A percentile compares a stretch with the other conserved stretches of the same genome.
Evolutionary conservation across 2,329 filamentous ascomycete species (phyloP).

Genomic region (Triangularia setosa): DNA sequence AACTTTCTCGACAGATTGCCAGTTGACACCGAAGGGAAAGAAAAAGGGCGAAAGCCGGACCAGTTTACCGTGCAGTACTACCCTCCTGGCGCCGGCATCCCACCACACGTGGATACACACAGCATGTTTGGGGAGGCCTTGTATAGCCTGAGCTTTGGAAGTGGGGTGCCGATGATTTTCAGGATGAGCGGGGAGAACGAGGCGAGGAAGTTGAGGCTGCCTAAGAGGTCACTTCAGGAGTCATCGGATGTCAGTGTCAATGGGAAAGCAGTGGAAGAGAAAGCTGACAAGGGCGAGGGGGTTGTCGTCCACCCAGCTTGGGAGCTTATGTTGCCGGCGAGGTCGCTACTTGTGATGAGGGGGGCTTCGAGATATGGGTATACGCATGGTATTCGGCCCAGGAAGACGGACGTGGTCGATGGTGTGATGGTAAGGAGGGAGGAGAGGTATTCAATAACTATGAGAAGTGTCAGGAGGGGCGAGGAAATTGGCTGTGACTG

Average conservation of each 20-base stretch:
- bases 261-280: background rate
- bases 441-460: constrained; percentile 27
- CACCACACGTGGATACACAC: constrained; percentile 59
- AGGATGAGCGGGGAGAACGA: constrained; percentile 26
- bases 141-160: constrained; percentile 42
- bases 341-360: constrained; percentile 26
- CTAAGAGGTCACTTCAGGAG: constrained; percentile 22
- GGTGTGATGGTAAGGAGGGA: constrained; percentile 18
- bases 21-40: constrained; percentile 32
- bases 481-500: constrained; percentile 23
- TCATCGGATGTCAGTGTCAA: background rate
- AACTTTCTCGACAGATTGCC: constrained; percentile 30
- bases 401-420: constrained; percentile 42
- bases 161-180: constrained; percentile 44
- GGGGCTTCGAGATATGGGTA: constrained; percentile 26
- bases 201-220: constrained; percentile 27
- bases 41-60: constrained; percentile 16
- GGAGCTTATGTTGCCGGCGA: constrained; percentile 24
- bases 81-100: constrained; percentile 56
- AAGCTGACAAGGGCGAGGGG: background rate
- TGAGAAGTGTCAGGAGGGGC: constrained; percentile 22
- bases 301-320: constrained; percentile 10
- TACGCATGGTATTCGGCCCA: constrained; percentile 51
- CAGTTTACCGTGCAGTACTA: constrained; percentile 60
- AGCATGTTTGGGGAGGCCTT: constrained; percentile 41